These are phyloP conservation scores for Phaffia australis DNA, from an alignment of 768 basidiomycete genomes.

Conservation along the genomic window DNA sequence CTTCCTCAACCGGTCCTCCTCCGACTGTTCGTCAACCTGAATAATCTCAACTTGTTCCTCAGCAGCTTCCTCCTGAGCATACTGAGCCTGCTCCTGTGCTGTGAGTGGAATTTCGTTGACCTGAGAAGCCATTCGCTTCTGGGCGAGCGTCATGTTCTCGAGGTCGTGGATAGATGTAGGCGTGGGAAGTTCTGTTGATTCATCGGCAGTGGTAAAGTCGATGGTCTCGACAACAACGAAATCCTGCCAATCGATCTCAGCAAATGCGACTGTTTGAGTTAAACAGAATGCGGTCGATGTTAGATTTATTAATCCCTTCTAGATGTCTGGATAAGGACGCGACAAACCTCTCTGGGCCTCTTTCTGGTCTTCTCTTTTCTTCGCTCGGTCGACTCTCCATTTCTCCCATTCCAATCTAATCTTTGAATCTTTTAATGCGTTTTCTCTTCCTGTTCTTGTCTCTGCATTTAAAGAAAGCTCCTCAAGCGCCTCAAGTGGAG, in stretches of 20 bases:
- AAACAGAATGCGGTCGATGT: background rate
- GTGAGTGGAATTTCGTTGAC: constrained; percentile 49
- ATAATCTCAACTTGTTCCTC: constrained; percentile 45
- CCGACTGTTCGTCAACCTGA: constrained; percentile 57
- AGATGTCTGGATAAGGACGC: background rate
- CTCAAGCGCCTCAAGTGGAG: constrained; percentile 62
- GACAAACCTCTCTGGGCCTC: constrained; percentile 44
- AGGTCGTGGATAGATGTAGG: constrained; percentile 93
- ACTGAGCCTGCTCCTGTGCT: constrained; percentile 9
- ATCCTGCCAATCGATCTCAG: constrained; percentile 99
- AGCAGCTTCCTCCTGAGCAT: constrained; percentile 32
- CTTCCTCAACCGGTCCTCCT: constrained; percentile 65
- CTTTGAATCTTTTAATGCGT: constrained; percentile 60
- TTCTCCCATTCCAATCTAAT: constrained; percentile 83
- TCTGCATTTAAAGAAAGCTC: constrained; percentile 44
- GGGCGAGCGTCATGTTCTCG: constrained; percentile 88
- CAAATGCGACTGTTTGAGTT: constrained; percentile 59
- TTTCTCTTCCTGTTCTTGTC: constrained; percentile 57
- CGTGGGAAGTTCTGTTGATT: constrained; percentile 71
- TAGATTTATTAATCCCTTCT: background rate
- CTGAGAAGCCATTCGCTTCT: constrained; percentile 97
- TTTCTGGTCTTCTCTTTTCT: constrained; percentile 76
- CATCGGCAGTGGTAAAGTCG: constrained; percentile 86
- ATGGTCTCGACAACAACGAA: constrained; percentile 97
- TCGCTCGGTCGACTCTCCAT: constrained; percentile 68